A percentile compares a stretch with the other conserved stretches of the same genome.
Evolutionary conservation across 2,329 filamentous ascomycete species (phyloP).

Genomic region (Colletotrichum aenigma): DNA sequence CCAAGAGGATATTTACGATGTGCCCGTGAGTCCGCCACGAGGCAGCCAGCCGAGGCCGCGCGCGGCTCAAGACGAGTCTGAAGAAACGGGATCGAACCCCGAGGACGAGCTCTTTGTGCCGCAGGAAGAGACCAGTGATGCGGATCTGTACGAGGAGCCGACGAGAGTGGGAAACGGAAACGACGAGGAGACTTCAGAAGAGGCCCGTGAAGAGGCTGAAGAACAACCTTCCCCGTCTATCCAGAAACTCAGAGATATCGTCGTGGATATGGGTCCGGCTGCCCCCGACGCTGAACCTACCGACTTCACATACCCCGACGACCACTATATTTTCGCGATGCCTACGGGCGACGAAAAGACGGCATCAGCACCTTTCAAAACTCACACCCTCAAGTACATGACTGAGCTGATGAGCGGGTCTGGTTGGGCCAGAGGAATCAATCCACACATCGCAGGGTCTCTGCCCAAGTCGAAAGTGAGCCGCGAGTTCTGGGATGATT

Average conservation of each 20-base stretch:
- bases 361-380: neutral
- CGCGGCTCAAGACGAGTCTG: neutral
- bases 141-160: conserved; percentile 2
- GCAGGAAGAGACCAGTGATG: neutral
- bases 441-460: neutral
- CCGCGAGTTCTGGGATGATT: neutral
- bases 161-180: neutral
- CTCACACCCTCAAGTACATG: neutral
- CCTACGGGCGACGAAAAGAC: neutral
- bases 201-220: neutral
- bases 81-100: neutral
- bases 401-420: neutral
- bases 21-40: neutral
- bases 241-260: neutral
- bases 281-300: neutral
- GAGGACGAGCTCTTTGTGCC: neutral
- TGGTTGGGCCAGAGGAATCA: neutral
- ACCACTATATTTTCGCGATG: neutral
- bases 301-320: neutral
- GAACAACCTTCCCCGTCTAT: neutral
- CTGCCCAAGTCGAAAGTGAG: neutral
- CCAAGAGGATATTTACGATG: neutral
- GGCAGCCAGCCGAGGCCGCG: neutral
- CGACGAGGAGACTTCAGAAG: neutral
- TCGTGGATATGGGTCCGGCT: neutral